Conservation (phyloP, 176 grass and related monocot genomes). For the Phoenix roebelenii region DNA sequence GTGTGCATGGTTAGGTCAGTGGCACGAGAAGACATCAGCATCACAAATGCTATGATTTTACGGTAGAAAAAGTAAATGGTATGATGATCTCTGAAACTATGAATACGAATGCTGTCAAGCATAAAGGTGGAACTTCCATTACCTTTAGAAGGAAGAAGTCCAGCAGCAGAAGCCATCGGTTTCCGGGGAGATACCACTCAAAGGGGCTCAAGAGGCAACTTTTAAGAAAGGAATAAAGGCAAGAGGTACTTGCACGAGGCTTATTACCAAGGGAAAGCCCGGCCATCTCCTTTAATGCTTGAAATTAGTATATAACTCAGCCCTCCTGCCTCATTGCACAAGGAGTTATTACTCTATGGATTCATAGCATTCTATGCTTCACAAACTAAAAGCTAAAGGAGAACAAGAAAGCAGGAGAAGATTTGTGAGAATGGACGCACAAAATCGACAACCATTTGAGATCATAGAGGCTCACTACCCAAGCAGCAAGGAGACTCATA, state of each 20-base stretch:
- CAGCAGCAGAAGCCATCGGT: conserved; percentile 30
- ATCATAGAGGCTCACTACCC: not conserved
- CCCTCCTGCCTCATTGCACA: too few relatives aligned
- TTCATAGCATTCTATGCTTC: conserved; percentile 18
- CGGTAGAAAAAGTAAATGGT: too few relatives aligned
- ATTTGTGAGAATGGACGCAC: not conserved
- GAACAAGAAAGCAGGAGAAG: conserved; percentile 11
- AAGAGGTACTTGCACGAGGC: conserved; percentile 67
- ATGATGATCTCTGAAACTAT: too few relatives aligned
- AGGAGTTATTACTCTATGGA: not conserved
- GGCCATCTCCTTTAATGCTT: conserved; percentile 1
- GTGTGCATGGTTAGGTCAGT: too few relatives aligned
- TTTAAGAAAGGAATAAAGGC: conserved; percentile 97
- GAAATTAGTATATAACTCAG: not conserved
- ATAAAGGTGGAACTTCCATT: too few relatives aligned
- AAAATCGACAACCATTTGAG: not conserved
- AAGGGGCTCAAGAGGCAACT: conserved; percentile 13
- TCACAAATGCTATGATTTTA: too few relatives aligned
- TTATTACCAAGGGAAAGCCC: conserved; percentile 42
- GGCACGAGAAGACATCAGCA: too few relatives aligned
- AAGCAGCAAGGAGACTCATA: conserved; percentile 17
- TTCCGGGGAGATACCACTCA: conserved; percentile 26
- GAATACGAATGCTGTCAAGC: too few relatives aligned
- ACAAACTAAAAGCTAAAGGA: conserved; percentile 6
- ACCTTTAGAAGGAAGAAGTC: conserved; percentile 28